Evolutionary conservation across 2,329 filamentous ascomycete species (phyloP).

Genomic region (Beauveria pseudobassiana): DNA sequence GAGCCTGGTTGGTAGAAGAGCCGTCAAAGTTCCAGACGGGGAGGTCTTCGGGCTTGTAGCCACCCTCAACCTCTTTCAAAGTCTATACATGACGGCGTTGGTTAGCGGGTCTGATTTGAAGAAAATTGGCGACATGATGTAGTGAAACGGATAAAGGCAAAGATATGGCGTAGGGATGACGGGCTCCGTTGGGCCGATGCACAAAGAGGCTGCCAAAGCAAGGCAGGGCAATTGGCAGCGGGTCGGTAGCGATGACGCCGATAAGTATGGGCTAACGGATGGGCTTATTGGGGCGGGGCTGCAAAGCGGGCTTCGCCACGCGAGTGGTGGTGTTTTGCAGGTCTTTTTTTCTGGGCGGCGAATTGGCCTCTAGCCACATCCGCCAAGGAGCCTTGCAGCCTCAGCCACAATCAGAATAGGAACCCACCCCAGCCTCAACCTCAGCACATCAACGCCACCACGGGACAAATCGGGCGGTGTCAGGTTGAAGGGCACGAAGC

Average conservation of each 20-base stretch:
- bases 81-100: slow-evolving; percentile 30
- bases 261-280: not conserved
- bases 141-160: not conserved
- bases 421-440: too few relatives aligned
- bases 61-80: slow-evolving; percentile 34
- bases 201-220: not conserved
- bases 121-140: not conserved
- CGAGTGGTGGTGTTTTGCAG: too few relatives aligned
- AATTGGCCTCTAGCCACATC: too few relatives aligned
- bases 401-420: too few relatives aligned
- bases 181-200: not conserved
- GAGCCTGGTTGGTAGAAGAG: slow-evolving; percentile 86
- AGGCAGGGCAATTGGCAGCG: not conserved
- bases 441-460: too few relatives aligned
- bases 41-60: slow-evolving; percentile 44
- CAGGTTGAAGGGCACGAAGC: too few relatives aligned
- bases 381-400: too few relatives aligned
- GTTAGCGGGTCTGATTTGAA: not conserved
- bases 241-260: slow-evolving; percentile 3
- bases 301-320: too few relatives aligned
- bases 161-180: not conserved
- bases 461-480: too few relatives aligned
- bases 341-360: too few relatives aligned
- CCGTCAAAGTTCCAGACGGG: slow-evolving; percentile 57
- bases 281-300: not conserved